Conservation (phyloP, 805 yeast species). For the Candida dajiaensis region DNA sequence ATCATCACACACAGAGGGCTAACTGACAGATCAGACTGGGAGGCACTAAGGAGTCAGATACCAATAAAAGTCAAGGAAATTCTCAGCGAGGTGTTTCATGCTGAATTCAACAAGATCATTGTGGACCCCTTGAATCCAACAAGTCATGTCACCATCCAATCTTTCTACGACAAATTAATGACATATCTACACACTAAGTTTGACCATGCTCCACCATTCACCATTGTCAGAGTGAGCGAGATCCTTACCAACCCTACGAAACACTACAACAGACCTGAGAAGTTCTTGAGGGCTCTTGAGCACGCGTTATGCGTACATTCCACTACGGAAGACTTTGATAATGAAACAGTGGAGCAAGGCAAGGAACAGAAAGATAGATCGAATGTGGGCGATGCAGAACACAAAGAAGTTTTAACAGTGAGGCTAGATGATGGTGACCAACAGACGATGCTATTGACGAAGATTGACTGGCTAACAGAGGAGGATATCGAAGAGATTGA, state of each 20-base stretch:
- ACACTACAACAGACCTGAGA: constrained; percentile 31
- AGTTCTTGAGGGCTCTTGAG: constrained; percentile 39
- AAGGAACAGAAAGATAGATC: not conserved
- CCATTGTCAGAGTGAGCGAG: constrained; percentile 42
- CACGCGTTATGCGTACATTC: constrained; percentile 19
- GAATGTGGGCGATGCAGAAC: not conserved
- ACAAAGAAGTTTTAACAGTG: not conserved
- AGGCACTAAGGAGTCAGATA: constrained; percentile 5
- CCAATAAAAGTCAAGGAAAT: constrained; percentile 7
- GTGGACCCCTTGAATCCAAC: constrained; percentile 9
- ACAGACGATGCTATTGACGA: constrained; percentile 17
- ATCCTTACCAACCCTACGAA: constrained; percentile 38
- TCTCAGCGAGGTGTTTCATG: constrained; percentile 4
- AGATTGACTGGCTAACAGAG: constrained; percentile 23
- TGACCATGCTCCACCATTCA: constrained; percentile 37
- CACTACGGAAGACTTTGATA: constrained; percentile 8
- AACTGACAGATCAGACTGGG: constrained; percentile 2
- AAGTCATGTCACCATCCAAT: constrained; percentile 3
- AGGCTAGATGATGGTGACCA: constrained; percentile 13
- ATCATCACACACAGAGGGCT: not conserved
- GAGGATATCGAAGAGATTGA: constrained; percentile 17
- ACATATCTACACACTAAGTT: constrained; percentile 9
- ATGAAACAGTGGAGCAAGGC: not conserved
- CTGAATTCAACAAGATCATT: not conserved
- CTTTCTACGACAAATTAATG: constrained; percentile 6